phyloP scores from a whole-genome alignment of 2,329 filamentous ascomycete genomes.

The Daldinia eschscholtzii region DNA sequence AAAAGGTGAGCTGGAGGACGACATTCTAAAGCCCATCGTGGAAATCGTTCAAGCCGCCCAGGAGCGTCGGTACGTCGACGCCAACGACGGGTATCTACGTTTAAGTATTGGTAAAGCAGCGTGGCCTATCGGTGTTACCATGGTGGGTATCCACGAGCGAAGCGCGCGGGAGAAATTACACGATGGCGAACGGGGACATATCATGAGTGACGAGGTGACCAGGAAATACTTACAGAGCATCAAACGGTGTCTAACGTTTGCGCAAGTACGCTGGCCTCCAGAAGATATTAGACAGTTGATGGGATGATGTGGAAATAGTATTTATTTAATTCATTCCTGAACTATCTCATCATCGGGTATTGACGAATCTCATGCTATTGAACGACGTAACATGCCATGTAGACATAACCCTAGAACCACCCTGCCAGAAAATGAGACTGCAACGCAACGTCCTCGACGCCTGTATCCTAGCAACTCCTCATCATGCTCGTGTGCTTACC shows the following conservation, averaged over 20 bases:
- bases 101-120: slow-evolving; percentile 96
- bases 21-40: slow-evolving; percentile 83
- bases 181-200: slow-evolving; percentile 88
- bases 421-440: slow-evolving; percentile 8
- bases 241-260: slow-evolving; percentile 95
- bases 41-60: slow-evolving; percentile 95
- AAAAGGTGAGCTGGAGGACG: slow-evolving; percentile 80
- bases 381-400: slow-evolving; percentile 9
- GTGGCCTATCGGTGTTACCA: slow-evolving; percentile 99
- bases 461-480: slow-evolving; percentile 39
- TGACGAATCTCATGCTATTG: slow-evolving; percentile 21
- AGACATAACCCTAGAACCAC: slow-evolving; percentile 21
- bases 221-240: slow-evolving; percentile 98
- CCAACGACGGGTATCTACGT: slow-evolving; percentile 93
- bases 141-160: slow-evolving; percentile 99
- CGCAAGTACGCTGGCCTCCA: slow-evolving; percentile 95
- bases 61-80: slow-evolving; percentile 91
- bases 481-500: slow-evolving; percentile 2
- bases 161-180: slow-evolving; percentile 96
- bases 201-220: slow-evolving; percentile 96
- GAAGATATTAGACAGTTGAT: slow-evolving; percentile 93
- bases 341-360: slow-evolving; percentile 26
- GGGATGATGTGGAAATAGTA: slow-evolving; percentile 68
- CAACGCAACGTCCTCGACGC: slow-evolving; percentile 33
- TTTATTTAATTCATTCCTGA: slow-evolving; percentile 10